Conservation (phyloP, 2,329 filamentous ascomycete species). For the Fusarium oxysporum region DNA sequence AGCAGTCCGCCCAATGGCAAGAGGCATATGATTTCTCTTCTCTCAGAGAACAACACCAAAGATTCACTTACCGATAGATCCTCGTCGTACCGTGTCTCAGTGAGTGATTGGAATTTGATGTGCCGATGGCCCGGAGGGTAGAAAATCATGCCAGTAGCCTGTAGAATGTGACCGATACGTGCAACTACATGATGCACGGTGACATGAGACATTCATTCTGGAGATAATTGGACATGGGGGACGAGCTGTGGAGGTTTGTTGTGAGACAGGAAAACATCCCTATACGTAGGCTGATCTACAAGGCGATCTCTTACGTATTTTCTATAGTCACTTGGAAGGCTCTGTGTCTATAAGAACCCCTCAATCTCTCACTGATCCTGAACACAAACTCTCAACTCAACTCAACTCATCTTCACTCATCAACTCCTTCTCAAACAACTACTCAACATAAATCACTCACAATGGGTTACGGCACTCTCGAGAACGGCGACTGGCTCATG, state of each 20-base stretch:
- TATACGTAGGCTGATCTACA: not conserved
- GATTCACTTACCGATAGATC: not conserved
- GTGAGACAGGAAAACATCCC: not conserved
- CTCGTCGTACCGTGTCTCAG: not conserved
- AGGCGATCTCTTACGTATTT: fast-evolving
- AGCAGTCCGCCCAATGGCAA: not conserved
- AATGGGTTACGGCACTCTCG: slow-evolving; percentile 14
- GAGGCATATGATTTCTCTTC: not conserved
- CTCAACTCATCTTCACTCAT: not conserved
- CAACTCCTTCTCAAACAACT: not conserved
- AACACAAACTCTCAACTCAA: not conserved
- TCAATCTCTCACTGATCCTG: fast-evolving
- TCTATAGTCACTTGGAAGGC: fast-evolving
- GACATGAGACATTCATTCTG: fast-evolving
- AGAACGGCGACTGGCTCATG: slow-evolving; percentile 19
- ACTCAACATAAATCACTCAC: not conserved
- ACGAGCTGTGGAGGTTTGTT: fast-evolving
- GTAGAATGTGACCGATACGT: not conserved
- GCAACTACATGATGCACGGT: not conserved
- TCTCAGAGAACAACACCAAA: fast-evolving
- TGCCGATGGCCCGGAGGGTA: not conserved
- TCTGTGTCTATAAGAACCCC: not conserved
- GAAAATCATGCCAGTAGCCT: not conserved
- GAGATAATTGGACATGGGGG: not conserved
- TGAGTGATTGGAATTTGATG: not conserved